These are phyloP conservation scores for Pulveroboletus ravenelii DNA, from an alignment of 768 basidiomycete species.

Conservation along the genomic window DNA sequence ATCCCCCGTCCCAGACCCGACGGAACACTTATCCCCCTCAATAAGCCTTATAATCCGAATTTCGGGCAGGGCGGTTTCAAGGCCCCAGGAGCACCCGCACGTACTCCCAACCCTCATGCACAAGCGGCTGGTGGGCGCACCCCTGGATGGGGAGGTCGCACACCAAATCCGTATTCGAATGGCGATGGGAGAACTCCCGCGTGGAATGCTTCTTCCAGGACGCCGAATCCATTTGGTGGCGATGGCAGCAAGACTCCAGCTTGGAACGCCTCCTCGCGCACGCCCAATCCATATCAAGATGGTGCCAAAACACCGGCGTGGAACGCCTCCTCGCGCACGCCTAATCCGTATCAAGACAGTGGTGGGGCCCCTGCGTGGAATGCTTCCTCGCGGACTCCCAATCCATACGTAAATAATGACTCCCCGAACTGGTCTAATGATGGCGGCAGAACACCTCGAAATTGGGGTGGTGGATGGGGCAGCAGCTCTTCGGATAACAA, in stretches of 20 bases:
- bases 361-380: slow-evolving; percentile 13
- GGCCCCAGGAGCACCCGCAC: slow-evolving; percentile 37
- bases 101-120: slow-evolving; percentile 45
- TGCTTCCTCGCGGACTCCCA: slow-evolving; percentile 45
- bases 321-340: slow-evolving; percentile 47
- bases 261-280: slow-evolving; percentile 47
- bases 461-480: slow-evolving; percentile 33
- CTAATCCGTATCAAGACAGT: slow-evolving; percentile 44
- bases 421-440: slow-evolving; percentile 28
- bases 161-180: slow-evolving; percentile 63
- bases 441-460: slow-evolving; percentile 49
- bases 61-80: slow-evolving; percentile 20
- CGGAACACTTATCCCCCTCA: slow-evolving; percentile 53
- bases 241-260: slow-evolving; percentile 66
- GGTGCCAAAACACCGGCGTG: slow-evolving; percentile 49
- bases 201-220: slow-evolving; percentile 59
- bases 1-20: slow-evolving; percentile 42
- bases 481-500: slow-evolving; percentile 15
- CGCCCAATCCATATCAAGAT: slow-evolving; percentile 52
- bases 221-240: slow-evolving; percentile 62
- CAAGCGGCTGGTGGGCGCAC: slow-evolving; percentile 37
- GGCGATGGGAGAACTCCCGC: slow-evolving; percentile 57
- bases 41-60: slow-evolving; percentile 28
- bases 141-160: slow-evolving; percentile 43
- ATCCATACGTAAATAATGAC: slow-evolving; percentile 37